Base-by-base conservation (phyloP, 768 basidiomycete species). In the Xerocomellus intermedius region DNA sequence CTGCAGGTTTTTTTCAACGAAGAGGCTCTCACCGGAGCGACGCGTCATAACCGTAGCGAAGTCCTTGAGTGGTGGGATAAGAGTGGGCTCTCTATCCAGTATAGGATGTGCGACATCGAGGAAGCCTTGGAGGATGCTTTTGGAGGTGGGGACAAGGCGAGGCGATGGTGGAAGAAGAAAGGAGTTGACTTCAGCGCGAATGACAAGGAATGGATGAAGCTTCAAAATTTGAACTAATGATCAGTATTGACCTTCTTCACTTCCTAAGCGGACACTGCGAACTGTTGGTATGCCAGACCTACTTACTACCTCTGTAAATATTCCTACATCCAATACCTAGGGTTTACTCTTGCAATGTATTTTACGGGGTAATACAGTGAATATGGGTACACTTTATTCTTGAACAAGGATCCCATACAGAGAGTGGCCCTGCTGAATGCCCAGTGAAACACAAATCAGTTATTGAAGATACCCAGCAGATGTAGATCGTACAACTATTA, bases 61-160 rank as follows among this genome's bases (percentile, higher is more conserved):
- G 87, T 92, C 30, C 73, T 95, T 22, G 86, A 91, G 57, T 95
- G 92, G 92, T 94, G 93, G 93, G 81, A 89, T 58, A 82, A 81
- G 64, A 87, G 82, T 39, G 87, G 87, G 8, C 74, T 94, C 47
- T 80, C 87, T 4, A 83, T 94, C 54, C 88, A 89, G 63, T 95
- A 92, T 71, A 82, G 93, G 50, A 85, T 92, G 81, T 94, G 92
- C 66, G 92, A 95, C 68, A 85, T 95, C 47, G 92, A 95, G 66
- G 92, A 94, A 75, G 92, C 92, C 4, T 69, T 94, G 62, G 92
- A 94, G 67, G 92, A 94, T 60, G 86, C 89, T 0, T 87, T 91
- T 48, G 86, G 86, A 8, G 87, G 86, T n/a, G 89, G 90, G 13
- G 82, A 85, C 57, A 81, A 76, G 44, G 89, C 86, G 12, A 79